Conservation (phyloP, 2,329 filamentous ascomycete species). For the Aspergillus novofumigatus region DNA sequence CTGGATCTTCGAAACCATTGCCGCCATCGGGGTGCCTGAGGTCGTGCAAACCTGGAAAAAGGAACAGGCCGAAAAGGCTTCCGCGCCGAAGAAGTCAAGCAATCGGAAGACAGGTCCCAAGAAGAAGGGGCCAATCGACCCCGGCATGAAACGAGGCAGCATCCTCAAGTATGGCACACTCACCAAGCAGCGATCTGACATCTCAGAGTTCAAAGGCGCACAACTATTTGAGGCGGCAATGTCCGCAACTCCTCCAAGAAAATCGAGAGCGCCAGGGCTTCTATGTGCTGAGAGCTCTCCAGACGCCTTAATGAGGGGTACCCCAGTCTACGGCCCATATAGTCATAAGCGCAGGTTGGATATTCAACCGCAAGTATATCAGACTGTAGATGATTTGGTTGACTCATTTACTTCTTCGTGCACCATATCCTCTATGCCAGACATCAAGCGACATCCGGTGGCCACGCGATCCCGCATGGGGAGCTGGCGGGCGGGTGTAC, state of each 20-base stretch:
- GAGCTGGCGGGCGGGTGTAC: constrained; percentile 6
- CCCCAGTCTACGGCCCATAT: constrained; percentile 15
- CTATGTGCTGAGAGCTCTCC: constrained; percentile 3
- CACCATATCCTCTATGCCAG: constrained; percentile 13
- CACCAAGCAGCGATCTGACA: constrained; percentile 31
- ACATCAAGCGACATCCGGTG: constrained; percentile 20
- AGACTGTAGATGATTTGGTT: constrained; percentile 22
- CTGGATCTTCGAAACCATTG: constrained; percentile 66
- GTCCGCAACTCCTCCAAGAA: constrained; percentile 14
- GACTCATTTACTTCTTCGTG: constrained; percentile 23
- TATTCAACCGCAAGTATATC: neutral
- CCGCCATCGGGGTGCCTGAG: constrained; percentile 61
- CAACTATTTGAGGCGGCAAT: constrained; percentile 28
- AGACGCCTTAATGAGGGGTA: constrained; percentile 6
- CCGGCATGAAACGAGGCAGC: constrained; percentile 38
- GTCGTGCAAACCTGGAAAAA: constrained; percentile 63
- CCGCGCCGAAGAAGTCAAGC: constrained; percentile 26
- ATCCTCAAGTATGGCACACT: constrained; percentile 40
- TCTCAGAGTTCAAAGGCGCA: constrained; percentile 25
- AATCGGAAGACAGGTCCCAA: constrained; percentile 25
- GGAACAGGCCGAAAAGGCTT: constrained; percentile 29
- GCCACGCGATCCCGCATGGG: constrained; percentile 7
- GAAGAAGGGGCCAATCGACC: constrained; percentile 37
- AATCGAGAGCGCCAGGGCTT: constrained; percentile 11
- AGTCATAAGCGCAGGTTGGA: constrained; percentile 7